Conservation (phyloP, 2,329 filamentous ascomycete genomes). For the Alternaria consortialis region DNA sequence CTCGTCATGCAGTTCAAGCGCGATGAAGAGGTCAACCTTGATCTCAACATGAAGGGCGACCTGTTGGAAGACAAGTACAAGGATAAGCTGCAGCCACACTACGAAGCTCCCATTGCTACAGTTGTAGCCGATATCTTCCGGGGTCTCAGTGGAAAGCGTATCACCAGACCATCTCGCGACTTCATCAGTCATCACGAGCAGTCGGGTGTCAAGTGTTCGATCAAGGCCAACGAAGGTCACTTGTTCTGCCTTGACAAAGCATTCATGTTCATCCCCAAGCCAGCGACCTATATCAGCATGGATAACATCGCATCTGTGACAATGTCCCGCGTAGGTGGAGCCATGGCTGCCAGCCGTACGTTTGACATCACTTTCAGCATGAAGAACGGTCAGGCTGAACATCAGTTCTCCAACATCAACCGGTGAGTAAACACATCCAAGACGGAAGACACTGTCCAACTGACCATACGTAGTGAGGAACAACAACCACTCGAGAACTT, state of each 20-base stretch:
- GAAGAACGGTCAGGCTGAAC: slow-evolving; percentile 86
- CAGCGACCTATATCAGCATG: slow-evolving; percentile 94
- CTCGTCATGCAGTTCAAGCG: slow-evolving; percentile 99
- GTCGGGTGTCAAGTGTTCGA: slow-evolving; percentile 98
- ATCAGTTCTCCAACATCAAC: slow-evolving; percentile 99
- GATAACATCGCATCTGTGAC: slow-evolving; percentile 92
- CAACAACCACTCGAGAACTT: slow-evolving; percentile 96
- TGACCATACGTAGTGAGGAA: slow-evolving; percentile 71
- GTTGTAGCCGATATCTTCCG: slow-evolving; percentile 96
- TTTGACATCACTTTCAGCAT: slow-evolving; percentile 96
- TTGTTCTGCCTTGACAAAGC: slow-evolving; percentile 97
- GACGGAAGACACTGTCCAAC: slow-evolving; percentile 10
- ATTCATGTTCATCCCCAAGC: slow-evolving; percentile 99
- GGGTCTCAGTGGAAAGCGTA: slow-evolving; percentile 92
- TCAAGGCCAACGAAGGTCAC: slow-evolving; percentile 98
- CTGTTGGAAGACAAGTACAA: slow-evolving; percentile 86
- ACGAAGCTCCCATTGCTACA: slow-evolving; percentile 86
- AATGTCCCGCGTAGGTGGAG: slow-evolving; percentile 94
- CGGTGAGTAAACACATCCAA: slow-evolving; percentile 59
- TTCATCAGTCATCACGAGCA: slow-evolving; percentile 94
- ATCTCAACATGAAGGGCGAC: slow-evolving; percentile 94
- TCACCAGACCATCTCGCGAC: slow-evolving; percentile 91
- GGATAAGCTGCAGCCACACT: slow-evolving; percentile 85
- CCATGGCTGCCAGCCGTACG: slow-evolving; percentile 90
- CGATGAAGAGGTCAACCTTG: slow-evolving; percentile 95